Base-by-base conservation (phyloP, 768 basidiomycete species). In the Trametes cubensis region DNA sequence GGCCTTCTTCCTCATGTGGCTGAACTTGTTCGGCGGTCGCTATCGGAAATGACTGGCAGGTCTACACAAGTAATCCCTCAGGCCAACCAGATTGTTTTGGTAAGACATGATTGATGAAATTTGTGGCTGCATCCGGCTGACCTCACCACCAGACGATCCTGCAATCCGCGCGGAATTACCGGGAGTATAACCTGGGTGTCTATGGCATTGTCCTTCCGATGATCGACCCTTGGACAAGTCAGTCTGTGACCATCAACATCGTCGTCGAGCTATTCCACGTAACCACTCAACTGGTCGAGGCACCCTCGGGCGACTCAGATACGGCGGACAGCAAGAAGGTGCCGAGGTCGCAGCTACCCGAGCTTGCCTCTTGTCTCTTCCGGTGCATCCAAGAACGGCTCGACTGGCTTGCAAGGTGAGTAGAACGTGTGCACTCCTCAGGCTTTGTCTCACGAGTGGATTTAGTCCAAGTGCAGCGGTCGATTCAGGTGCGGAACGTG, bases 211-310 rank as follows among this genome's bases (percentile, higher is more conserved):
- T 85, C 23, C 77, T 81, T 21, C 88, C 83, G 5, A 85, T 85
- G 83, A 80, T 82, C 65, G 82, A 87, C 62, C 87, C 91, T 0
- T 98, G 95, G 96, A 93, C 94, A 18, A 92, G 92, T 68, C 80
- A 80, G 48, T 78, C 86, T 3, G 70, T 77, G 0, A 73, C 92
- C 17, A 84, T 96, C 55, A 89, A 94, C 45, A 80, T 85, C 10
- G 73, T 90, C 6, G 79, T 87, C 25, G 80, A 80, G 48, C 79
- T 96, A n/a, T 94, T 95, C 67, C 85, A 88, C 48, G 71, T 80
- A 1, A 87, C 85, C 1, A 83, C 84, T 6, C 79, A 77, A 58
- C 73, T 79, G 7, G 70, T 84, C 8, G 83, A 86, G 48, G 64
- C 75, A 5, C 66, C 75, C 18, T 65, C 73, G 5, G 63, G 71